Percentiles rank a stretch among this genome's conserved stretches.
Conservation (phyloP, 768 basidiomycete genomes). For the Calocybe cyanea region DNA sequence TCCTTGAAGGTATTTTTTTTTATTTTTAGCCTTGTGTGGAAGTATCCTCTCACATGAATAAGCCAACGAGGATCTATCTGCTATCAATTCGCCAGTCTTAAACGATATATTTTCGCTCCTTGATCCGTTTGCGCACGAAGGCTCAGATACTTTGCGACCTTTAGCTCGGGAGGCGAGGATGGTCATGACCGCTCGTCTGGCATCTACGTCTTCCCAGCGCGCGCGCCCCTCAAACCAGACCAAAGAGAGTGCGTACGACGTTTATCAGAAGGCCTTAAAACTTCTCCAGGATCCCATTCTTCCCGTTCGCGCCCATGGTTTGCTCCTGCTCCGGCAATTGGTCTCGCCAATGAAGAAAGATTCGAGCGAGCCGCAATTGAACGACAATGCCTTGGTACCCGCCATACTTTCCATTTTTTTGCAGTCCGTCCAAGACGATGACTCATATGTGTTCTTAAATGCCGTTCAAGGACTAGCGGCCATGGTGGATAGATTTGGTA, state of each 20-base stretch:
- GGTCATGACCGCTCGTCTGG: slow-evolving; percentile 78
- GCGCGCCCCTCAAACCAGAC: slow-evolving; percentile 21
- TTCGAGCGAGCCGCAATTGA: slow-evolving; percentile 19
- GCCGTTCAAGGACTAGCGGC: slow-evolving; percentile 87
- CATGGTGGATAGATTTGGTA: slow-evolving; percentile 76
- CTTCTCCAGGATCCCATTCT: slow-evolving; percentile 88
- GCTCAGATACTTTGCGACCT: slow-evolving; percentile 44
- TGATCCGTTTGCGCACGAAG: slow-evolving; percentile 48
- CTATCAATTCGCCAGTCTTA: slow-evolving; percentile 57
- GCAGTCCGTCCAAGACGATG: slow-evolving; percentile 82
- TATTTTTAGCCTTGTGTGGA: not conserved
- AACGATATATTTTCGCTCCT: slow-evolving; percentile 68
- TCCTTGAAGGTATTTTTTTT: slow-evolving; percentile 69
- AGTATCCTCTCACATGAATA: slow-evolving; percentile 1
- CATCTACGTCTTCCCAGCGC: slow-evolving; percentile 44
- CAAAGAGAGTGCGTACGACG: slow-evolving; percentile 50
- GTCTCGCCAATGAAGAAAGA: slow-evolving; percentile 37
- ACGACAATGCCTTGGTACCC: slow-evolving; percentile 66
- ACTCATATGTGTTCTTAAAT: slow-evolving; percentile 93
- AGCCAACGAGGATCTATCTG: slow-evolving; percentile 61
- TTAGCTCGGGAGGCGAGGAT: slow-evolving; percentile 77
- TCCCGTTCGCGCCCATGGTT: slow-evolving; percentile 91
- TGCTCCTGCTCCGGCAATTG: slow-evolving; percentile 77
- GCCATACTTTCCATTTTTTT: slow-evolving; percentile 87
- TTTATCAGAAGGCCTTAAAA: slow-evolving; percentile 84